Percentiles rank a stretch among this genome's conserved stretches.
phyloP scores from a whole-genome alignment of 306 rosid genomes.

The Styphnolobium japonicum region DNA sequence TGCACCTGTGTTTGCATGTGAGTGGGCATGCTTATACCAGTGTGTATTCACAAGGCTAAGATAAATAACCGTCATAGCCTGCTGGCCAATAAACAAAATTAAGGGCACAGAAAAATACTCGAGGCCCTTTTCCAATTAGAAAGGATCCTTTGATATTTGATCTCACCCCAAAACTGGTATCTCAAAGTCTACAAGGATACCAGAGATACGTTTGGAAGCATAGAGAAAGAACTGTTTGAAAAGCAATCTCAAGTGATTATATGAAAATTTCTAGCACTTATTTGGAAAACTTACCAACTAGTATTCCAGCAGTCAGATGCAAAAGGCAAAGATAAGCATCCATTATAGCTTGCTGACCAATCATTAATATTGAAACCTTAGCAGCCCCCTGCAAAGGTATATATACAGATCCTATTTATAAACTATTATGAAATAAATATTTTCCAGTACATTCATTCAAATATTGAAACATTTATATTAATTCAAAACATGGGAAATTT shows the following conservation, averaged over 20 bases:
- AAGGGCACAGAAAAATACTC: not conserved
- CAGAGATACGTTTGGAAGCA: not conserved
- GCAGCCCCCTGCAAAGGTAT: slow-evolving; percentile 83
- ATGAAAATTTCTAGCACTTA: not conserved
- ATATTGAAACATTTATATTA: slow-evolving; percentile 5
- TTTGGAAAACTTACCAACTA: slow-evolving; percentile 65
- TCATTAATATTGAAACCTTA: slow-evolving; percentile 89
- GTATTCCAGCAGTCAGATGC: slow-evolving; percentile 95
- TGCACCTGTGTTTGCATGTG: not conserved
- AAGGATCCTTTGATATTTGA: not conserved
- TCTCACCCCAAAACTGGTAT: not conserved
- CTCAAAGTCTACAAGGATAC: not conserved
- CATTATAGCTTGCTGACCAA: slow-evolving; percentile 98
- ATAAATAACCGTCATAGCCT: not conserved
- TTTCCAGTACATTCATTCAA: not conserved
- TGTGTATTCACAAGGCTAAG: not conserved
- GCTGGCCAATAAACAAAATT: not conserved
- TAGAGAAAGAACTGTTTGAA: not conserved
- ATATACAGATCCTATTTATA: slow-evolving; percentile 3
- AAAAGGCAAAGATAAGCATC: slow-evolving; percentile 97
- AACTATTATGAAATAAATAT: not conserved
- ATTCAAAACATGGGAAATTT: not conserved
- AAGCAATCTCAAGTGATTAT: not conserved
- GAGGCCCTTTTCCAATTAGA: not conserved
- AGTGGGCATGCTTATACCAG: not conserved